These are phyloP conservation scores for Populus davidiana DNA, from an alignment of 345 rosid species.

Conservation along the genomic window DNA sequence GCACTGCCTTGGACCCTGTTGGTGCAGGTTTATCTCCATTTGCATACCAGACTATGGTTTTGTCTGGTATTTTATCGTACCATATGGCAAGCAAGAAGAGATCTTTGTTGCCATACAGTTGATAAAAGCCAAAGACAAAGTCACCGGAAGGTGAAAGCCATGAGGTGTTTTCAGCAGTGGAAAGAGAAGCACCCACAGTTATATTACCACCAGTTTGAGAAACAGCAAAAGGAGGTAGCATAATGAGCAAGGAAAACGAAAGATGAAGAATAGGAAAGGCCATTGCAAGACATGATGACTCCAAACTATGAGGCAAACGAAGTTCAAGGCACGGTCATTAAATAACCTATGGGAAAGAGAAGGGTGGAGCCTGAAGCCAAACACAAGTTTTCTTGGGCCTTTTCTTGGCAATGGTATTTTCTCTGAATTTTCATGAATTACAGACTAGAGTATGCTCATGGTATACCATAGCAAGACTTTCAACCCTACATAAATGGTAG, in stretches of 20 bases:
- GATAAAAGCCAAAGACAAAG: slow-evolving; percentile 36
- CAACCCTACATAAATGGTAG: too few species aligned
- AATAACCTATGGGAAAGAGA: too few species aligned
- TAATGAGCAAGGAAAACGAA: background rate
- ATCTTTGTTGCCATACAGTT: slow-evolving; percentile 4
- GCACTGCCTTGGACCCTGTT: slow-evolving; percentile 22
- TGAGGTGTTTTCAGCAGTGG: background rate
- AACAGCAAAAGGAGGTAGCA: background rate
- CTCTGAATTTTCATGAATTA: too few species aligned
- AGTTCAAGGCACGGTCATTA: too few species aligned
- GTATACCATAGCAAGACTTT: too few species aligned
- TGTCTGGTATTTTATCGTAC: slow-evolving; percentile 27
- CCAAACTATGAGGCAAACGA: too few species aligned
- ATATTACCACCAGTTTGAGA: background rate
- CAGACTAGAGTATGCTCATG: too few species aligned
- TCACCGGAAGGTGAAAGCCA: slow-evolving; percentile 33
- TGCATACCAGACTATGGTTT: slow-evolving; percentile 35
- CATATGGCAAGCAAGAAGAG: slow-evolving; percentile 36
- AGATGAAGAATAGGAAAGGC: background rate
- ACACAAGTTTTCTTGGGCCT: too few species aligned
- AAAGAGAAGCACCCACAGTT: background rate
- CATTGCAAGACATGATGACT: too few species aligned
- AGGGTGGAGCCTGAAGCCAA: too few species aligned
- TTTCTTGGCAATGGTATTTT: too few species aligned
- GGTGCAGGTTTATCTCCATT: slow-evolving; percentile 17